A percentile compares a stretch with the other conserved stretches of the same genome.
Evolutionary conservation across 1,284 basidiomycete genomes (phyloP).

Genomic region (Irpex sp.): DNA sequence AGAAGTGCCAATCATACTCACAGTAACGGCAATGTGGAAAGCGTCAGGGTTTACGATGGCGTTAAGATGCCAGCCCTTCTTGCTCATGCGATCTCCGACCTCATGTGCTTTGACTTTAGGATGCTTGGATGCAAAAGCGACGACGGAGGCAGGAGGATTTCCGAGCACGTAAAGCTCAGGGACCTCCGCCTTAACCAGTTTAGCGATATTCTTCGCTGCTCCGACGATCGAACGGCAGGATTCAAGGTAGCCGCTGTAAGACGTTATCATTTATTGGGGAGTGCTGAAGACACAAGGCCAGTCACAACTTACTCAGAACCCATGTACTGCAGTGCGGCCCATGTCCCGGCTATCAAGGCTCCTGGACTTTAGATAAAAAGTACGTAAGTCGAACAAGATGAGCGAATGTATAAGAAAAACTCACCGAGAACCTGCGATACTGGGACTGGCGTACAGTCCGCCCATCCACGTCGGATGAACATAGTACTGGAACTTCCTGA

Average conservation of each 20-base stretch:
- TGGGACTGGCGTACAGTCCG: slow-evolving; percentile 82
- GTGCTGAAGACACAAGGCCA: background rate
- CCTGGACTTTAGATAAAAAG: slow-evolving; percentile 62
- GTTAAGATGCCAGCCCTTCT: slow-evolving; percentile 89
- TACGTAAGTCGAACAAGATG: slow-evolving; percentile 7
- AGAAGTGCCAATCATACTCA: slow-evolving; percentile 34
- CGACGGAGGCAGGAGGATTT: slow-evolving; percentile 85
- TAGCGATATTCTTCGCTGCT: slow-evolving; percentile 65
- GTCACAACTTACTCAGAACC: slow-evolving; percentile 67
- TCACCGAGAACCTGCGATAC: slow-evolving; percentile 85
- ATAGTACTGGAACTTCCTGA: slow-evolving; percentile 84
- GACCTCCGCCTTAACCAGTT: slow-evolving; percentile 58
- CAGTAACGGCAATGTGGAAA: slow-evolving; percentile 93
- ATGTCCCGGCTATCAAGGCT: slow-evolving; percentile 90
- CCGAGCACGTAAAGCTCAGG: slow-evolving; percentile 86
- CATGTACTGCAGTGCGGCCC: slow-evolving; percentile 94
- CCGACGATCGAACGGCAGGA: slow-evolving; percentile 86
- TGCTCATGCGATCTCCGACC: slow-evolving; percentile 87
- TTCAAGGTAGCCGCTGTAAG: slow-evolving; percentile 79
- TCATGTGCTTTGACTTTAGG: slow-evolving; percentile 70
- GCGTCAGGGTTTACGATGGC: slow-evolving; percentile 78
- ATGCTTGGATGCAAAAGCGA: slow-evolving; percentile 79
- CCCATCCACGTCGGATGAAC: slow-evolving; percentile 77
- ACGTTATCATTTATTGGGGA: background rate
- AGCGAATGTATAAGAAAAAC: slow-evolving; percentile 18